A percentile compares a stretch with the other conserved stretches of the same genome.
Evolutionary conservation across 2,329 filamentous ascomycete species (phyloP).

Genomic region (Tolypocladium ovalisporum): DNA sequence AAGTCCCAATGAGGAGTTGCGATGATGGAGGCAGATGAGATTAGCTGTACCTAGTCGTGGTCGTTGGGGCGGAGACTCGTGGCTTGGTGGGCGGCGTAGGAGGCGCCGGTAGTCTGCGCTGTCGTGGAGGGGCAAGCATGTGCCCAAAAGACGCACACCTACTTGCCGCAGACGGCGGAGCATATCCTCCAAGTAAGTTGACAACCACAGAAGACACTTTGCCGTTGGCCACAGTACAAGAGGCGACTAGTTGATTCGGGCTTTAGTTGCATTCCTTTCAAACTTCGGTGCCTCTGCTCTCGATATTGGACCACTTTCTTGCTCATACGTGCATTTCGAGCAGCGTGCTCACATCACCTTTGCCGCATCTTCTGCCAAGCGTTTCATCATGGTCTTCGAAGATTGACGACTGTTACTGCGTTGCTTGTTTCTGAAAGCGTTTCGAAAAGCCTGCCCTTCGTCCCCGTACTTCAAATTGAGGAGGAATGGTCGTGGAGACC

Average conservation of each 20-base stretch:
- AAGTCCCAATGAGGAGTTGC: not conserved
- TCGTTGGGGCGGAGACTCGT: not conserved
- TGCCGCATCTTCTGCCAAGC: not conserved
- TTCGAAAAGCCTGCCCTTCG: too few species aligned
- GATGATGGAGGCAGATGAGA: not conserved
- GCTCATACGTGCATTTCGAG: too few species aligned
- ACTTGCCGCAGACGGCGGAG: not conserved
- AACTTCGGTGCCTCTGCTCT: not conserved
- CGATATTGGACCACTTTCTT: too few species aligned
- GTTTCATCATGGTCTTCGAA: too few species aligned
- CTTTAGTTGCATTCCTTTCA: not conserved
- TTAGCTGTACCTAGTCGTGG: not conserved
- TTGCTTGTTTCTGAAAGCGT: too few species aligned
- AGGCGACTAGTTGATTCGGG: too few species aligned
- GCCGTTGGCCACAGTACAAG: too few species aligned
- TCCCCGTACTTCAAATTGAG: too few species aligned
- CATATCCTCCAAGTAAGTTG: too few species aligned
- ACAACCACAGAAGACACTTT: too few species aligned
- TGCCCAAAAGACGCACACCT: not conserved
- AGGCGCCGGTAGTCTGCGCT: not conserved
- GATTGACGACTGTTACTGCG: too few species aligned
- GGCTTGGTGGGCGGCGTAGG: not conserved
- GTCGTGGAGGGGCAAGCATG: not conserved
- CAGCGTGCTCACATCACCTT: not conserved
- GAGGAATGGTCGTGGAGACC: too few species aligned